These are phyloP conservation scores for Neopestalotiopsis sp. DNA, from an alignment of 2,329 filamentous ascomycete genomes.

Conservation along the genomic window DNA sequence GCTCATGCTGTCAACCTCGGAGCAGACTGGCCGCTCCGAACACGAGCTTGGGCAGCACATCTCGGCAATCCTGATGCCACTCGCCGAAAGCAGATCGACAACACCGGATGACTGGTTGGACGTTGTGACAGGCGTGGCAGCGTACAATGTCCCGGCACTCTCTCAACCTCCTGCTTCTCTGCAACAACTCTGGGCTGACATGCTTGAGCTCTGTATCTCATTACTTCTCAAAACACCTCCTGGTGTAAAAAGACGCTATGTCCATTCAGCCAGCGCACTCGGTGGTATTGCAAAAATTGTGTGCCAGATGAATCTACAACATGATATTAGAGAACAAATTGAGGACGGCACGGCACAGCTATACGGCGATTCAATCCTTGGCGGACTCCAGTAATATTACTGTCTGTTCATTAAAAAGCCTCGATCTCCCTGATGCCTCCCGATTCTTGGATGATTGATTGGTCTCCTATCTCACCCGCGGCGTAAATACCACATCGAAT, in stretches of 20 bases:
- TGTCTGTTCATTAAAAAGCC: not conserved
- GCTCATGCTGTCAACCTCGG: conserved; percentile 43
- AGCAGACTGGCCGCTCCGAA: conserved; percentile 25
- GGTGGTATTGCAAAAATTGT: conserved; percentile 52
- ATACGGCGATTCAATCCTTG: not conserved
- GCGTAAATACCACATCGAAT: conserved; percentile 10
- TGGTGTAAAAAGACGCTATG: conserved; percentile 55
- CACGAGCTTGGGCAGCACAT: conserved; percentile 57
- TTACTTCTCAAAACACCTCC: conserved; percentile 52
- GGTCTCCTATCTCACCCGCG: not conserved
- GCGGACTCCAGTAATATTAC: not conserved
- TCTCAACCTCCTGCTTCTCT: conserved; percentile 34
- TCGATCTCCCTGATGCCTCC: not conserved
- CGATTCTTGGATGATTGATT: not conserved
- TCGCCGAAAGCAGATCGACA: conserved; percentile 53
- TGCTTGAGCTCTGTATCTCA: conserved; percentile 59
- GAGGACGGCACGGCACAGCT: not conserved
- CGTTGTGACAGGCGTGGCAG: conserved; percentile 55
- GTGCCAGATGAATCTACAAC: conserved; percentile 21
- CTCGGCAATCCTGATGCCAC: conserved; percentile 57
- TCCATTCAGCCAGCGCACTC: conserved; percentile 56
- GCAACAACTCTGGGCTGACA: conserved; percentile 59
- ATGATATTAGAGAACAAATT: conserved; percentile 9
- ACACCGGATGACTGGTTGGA: conserved; percentile 63
- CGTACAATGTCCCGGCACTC: conserved; percentile 46